These are phyloP conservation scores for Aureobasidium namibiae DNA, from an alignment of 2,329 filamentous ascomycete species.

Conservation along the genomic window DNA sequence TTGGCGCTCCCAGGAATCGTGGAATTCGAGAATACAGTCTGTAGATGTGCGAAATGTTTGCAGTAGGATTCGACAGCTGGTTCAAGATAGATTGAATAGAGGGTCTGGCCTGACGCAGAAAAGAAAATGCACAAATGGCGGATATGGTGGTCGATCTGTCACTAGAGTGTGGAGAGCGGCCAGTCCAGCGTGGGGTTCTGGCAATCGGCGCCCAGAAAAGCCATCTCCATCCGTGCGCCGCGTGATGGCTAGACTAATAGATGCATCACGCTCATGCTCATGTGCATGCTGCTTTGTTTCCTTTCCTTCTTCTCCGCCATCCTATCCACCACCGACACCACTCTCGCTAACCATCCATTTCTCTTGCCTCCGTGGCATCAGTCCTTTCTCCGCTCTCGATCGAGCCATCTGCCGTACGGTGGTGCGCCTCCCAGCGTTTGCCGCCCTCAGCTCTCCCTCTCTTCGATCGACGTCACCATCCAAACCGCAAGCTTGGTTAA, in stretches of 20 bases:
- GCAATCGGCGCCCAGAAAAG: background rate
- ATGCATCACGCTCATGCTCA: background rate
- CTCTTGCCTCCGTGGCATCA: background rate
- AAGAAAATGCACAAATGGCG: background rate
- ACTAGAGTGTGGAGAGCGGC: background rate
- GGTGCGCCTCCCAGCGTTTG: background rate
- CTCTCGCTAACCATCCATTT: background rate
- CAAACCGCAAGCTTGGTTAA: background rate
- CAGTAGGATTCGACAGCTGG: background rate
- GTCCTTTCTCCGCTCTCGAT: background rate
- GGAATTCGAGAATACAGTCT: too few relatives aligned
- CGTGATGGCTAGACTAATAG: background rate
- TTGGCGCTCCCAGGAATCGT: background rate
- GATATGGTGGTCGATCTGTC: background rate
- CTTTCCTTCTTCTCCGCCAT: background rate
- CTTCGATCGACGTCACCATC: constrained; percentile 10
- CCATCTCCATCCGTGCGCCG: background rate
- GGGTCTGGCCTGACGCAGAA: background rate
- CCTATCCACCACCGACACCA: background rate
- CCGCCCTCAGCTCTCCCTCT: constrained; percentile 1
- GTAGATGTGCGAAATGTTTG: background rate
- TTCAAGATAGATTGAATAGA: background rate
- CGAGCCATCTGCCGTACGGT: background rate
- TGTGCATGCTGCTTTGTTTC: background rate
- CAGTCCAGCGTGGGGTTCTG: background rate